Percentiles rank a stretch among this genome's conserved stretches.
These are phyloP conservation scores for Coniochaeta sp. DNA, from an alignment of 2,329 filamentous ascomycete species.

Conservation along the genomic window DNA sequence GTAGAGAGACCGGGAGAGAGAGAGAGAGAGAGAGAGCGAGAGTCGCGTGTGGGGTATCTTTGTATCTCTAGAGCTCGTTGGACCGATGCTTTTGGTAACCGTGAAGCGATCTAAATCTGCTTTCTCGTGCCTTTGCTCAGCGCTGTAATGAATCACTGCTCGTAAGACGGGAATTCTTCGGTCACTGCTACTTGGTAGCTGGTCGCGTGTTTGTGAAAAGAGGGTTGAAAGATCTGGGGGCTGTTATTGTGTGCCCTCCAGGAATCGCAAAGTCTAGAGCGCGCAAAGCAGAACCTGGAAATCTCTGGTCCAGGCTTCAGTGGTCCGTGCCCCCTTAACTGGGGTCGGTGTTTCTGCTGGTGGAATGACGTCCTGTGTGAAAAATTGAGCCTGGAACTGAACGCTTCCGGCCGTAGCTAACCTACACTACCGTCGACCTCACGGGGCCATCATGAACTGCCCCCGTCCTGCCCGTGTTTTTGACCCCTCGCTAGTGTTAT, in stretches of 20 bases:
- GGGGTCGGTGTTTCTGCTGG: neutral
- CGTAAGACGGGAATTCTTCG: neutral
- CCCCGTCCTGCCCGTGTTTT: neutral
- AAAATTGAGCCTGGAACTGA: no score
- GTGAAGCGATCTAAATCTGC: neutral
- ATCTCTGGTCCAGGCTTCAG: neutral
- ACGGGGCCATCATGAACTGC: neutral
- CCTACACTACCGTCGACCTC: no score
- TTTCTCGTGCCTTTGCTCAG: neutral
- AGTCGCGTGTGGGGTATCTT: neutral
- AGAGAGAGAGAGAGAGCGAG: no score
- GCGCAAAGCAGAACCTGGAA: neutral
- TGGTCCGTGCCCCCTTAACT: neutral
- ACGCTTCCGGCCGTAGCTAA: no score
- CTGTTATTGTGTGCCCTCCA: neutral
- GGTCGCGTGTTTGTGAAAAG: neutral
- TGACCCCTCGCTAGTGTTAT: neutral
- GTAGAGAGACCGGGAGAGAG: no score
- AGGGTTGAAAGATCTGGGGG: neutral
- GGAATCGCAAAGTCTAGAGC: neutral
- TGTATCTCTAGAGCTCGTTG: neutral
- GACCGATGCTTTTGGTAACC: neutral
- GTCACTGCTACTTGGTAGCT: neutral
- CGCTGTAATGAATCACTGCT: neutral
- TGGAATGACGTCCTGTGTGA: neutral